A percentile compares a stretch with the other conserved stretches of the same genome.
Evolutionary conservation across 2,329 filamentous ascomycete genomes (phyloP).

Genomic region (Diaporthe nobilis): DNA sequence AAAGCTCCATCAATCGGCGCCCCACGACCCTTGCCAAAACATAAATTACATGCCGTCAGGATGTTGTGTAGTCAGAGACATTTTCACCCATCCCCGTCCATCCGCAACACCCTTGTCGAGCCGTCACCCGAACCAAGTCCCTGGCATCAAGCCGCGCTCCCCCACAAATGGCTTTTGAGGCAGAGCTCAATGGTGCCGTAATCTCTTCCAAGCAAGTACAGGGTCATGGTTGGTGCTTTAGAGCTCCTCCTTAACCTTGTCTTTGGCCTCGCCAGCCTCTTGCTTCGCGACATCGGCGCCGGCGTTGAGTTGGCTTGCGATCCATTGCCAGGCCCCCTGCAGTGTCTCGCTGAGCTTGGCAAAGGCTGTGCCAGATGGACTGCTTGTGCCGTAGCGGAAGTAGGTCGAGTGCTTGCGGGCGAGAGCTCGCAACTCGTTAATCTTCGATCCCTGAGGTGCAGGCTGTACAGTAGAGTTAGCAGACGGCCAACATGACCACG

Average conservation of each 20-base stretch:
- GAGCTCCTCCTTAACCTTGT: conserved; percentile 63
- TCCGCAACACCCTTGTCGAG: conserved; percentile 13
- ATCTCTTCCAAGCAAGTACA: background rate
- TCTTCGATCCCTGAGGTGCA: conserved; percentile 75
- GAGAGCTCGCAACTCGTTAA: conserved; percentile 78
- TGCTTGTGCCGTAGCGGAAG: conserved; percentile 81
- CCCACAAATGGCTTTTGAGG: background rate
- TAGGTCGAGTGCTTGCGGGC: conserved; percentile 82
- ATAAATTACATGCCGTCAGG: conserved; percentile 30
- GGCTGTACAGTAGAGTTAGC: conserved; percentile 51
- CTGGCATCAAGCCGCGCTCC: background rate
- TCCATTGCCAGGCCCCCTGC: conserved; percentile 65
- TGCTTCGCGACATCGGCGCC: conserved; percentile 65
- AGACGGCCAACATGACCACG: background rate
- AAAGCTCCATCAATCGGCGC: conserved; percentile 34
- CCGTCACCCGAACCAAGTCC: background rate
- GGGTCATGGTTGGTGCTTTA: conserved; percentile 49
- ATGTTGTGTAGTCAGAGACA: conserved; percentile 3
- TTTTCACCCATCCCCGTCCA: background rate
- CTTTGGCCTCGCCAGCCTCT: conserved; percentile 58
- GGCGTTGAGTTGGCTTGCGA: conserved; percentile 62
- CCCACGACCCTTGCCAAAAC: conserved; percentile 28
- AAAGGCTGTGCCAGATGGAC: conserved; percentile 75
- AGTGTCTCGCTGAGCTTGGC: conserved; percentile 71
- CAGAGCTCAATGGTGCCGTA: background rate